These are phyloP conservation scores for Xylariaceae sp. DNA, from an alignment of 2,329 filamentous ascomycete species.

Conservation along the genomic window DNA sequence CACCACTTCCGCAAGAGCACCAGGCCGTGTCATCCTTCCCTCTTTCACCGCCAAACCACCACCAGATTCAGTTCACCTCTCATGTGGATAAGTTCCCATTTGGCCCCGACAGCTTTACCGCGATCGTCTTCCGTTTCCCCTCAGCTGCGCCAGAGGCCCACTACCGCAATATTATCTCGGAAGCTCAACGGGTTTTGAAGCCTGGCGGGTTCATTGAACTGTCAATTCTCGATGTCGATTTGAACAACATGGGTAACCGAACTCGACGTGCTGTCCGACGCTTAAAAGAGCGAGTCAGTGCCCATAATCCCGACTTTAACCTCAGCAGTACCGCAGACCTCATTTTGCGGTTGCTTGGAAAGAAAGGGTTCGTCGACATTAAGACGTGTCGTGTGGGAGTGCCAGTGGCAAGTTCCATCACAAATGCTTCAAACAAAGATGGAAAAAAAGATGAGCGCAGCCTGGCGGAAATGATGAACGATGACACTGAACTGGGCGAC, in stretches of 20 bases:
- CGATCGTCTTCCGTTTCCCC: slow-evolving; percentile 80
- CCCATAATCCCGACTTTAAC: slow-evolving; percentile 63
- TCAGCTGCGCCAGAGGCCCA: slow-evolving; percentile 70
- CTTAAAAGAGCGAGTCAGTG: slow-evolving; percentile 74
- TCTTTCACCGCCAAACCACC: slow-evolving; percentile 71
- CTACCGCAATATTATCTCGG: slow-evolving; percentile 74
- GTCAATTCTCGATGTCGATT: slow-evolving; percentile 77
- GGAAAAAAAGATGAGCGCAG: slow-evolving; percentile 57
- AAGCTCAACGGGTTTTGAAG: slow-evolving; percentile 78
- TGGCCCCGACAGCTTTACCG: slow-evolving; percentile 75
- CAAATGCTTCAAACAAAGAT: slow-evolving; percentile 36
- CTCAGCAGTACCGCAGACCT: slow-evolving; percentile 66
- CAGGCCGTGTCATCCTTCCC: slow-evolving; percentile 56
- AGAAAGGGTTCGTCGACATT: slow-evolving; percentile 73
- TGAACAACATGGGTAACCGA: slow-evolving; percentile 81
- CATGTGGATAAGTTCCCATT: slow-evolving; percentile 75
- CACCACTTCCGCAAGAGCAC: slow-evolving; percentile 56
- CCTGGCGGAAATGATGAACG: slow-evolving; percentile 75
- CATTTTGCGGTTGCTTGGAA: slow-evolving; percentile 71
- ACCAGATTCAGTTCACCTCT: slow-evolving; percentile 73
- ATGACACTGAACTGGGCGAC: slow-evolving; percentile 73
- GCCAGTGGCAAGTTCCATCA: slow-evolving; percentile 67
- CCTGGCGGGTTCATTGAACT: slow-evolving; percentile 82
- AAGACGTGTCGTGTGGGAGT: slow-evolving; percentile 81
- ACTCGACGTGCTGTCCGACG: slow-evolving; percentile 72